These are phyloP conservation scores for Solanum arcanum DNA, from an alignment of 257 asterid species.

Conservation along the genomic window DNA sequence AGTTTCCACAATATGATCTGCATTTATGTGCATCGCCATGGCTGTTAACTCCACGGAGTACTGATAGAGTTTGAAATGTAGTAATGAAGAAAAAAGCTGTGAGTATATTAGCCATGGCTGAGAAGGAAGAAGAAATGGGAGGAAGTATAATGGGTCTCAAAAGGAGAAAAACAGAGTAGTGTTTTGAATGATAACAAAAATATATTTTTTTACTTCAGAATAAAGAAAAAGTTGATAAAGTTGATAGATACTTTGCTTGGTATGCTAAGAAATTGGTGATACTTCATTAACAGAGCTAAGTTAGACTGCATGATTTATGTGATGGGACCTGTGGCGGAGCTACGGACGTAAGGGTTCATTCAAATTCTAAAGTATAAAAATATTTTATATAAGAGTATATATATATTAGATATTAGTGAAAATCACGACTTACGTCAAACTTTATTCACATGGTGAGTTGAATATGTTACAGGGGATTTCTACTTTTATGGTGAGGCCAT, in stretches of 20 bases:
- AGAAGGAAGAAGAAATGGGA: neutral
- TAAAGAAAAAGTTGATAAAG: neutral
- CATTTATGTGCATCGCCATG: slow-evolving; percentile 39
- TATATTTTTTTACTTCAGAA: neutral
- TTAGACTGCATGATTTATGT: slow-evolving; percentile 1
- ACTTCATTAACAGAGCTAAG: neutral
- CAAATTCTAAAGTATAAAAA: neutral
- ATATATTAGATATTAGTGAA: neutral
- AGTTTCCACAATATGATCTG: slow-evolving; percentile 79
- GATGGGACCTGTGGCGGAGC: neutral
- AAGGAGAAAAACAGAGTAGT: neutral
- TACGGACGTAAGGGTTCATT: neutral
- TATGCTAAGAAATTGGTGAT: slow-evolving; percentile 6
- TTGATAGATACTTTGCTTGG: slow-evolving; percentile 60
- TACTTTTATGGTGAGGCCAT: slow-evolving; percentile 7
- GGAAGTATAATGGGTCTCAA: neutral
- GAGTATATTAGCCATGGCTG: slow-evolving; percentile 33
- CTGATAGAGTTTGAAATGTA: slow-evolving; percentile 1
- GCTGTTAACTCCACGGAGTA: slow-evolving; percentile 11
- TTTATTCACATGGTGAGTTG: slow-evolving; percentile 8
- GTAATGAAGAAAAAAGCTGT: neutral
- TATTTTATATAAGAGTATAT: neutral
- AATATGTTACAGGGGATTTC: slow-evolving; percentile 4
- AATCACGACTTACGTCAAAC: neutral
- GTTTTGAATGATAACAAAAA: neutral